Evolutionary conservation across 805 yeast species (phyloP).

Genomic region (Danielia oregonensis): DNA sequence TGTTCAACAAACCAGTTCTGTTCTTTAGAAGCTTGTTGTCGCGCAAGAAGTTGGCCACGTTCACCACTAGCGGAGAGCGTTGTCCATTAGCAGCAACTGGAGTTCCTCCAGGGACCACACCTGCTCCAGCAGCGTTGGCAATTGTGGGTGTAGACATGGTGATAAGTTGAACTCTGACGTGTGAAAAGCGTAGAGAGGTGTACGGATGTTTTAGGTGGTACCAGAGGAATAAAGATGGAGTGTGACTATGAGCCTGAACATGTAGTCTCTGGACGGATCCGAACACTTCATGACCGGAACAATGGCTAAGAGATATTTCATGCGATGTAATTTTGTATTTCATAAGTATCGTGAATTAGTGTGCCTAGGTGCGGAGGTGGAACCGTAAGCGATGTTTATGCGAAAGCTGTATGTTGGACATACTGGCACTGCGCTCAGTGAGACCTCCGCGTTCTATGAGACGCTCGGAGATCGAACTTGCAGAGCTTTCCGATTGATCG

Average conservation of each 20-base stretch:
- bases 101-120: conserved; percentile 7
- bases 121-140: conserved; percentile 8
- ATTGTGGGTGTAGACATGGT: conserved; percentile 10
- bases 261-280: too few species aligned
- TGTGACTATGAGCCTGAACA: too few species aligned
- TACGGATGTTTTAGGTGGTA: background rate
- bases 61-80: conserved; percentile 54
- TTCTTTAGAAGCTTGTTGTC: conserved; percentile 66
- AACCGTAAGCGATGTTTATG: conserved; percentile 1
- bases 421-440: conserved; percentile 8
- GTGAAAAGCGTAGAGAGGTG: conserved; percentile 2
- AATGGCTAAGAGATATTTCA: too few species aligned
- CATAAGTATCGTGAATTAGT: too few species aligned
- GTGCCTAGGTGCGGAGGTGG: too few species aligned
- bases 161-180: background rate
- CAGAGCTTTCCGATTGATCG: background rate
- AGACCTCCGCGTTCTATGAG: conserved; percentile 1
- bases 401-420: conserved; percentile 7
- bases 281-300: too few species aligned
- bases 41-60: conserved; percentile 69
- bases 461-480: background rate
- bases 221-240: background rate
- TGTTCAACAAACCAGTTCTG: conserved; percentile 74
- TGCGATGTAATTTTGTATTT: too few species aligned
- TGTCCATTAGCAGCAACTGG: conserved; percentile 15